Percentiles rank a stretch among this genome's conserved stretches.
phyloP scores from a whole-genome alignment of 2,329 filamentous ascomycete species.

The Colletotrichum sublineola region DNA sequence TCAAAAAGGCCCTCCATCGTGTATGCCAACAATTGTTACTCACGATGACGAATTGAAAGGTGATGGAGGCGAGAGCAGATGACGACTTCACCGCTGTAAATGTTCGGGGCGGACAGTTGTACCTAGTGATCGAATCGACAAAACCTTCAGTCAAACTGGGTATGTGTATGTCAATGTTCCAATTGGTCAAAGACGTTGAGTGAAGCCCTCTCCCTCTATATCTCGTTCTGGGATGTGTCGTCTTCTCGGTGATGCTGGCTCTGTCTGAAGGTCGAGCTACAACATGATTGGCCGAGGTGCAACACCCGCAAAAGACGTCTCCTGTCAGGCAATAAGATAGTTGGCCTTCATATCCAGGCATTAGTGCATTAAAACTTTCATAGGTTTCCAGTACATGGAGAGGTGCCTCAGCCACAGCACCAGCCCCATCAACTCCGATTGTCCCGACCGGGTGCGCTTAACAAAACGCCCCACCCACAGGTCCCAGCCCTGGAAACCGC shows the following conservation, averaged over 20 bases:
- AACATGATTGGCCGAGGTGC: conserved; percentile 27
- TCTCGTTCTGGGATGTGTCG: conserved; percentile 10
- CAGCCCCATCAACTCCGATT: not conserved
- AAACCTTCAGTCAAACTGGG: not conserved
- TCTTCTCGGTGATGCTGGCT: conserved; percentile 27
- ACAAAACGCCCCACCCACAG: conserved; percentile 18
- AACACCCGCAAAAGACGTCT: conserved; percentile 1
- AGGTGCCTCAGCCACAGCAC: conserved; percentile 15
- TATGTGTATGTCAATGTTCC: not conserved
- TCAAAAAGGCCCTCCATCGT: conserved; percentile 80
- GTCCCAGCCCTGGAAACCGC: conserved; percentile 19
- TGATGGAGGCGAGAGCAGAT: not conserved
- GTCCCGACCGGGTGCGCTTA: conserved; percentile 30
- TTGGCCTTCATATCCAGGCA: conserved; percentile 8
- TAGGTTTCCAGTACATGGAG: not conserved
- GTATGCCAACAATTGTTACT: conserved; percentile 8
- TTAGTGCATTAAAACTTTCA: not conserved
- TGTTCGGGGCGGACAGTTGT: not conserved
- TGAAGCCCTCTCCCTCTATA: not conserved
- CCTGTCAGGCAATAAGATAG: not conserved
- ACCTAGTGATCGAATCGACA: not conserved
- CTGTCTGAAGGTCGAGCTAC: not conserved
- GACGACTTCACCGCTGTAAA: not conserved
- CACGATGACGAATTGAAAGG: not conserved
- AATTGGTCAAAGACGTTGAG: not conserved